Evolutionary conservation across 73 alveolate species (phyloP).

Genomic region (Blepharisma japonicum): DNA sequence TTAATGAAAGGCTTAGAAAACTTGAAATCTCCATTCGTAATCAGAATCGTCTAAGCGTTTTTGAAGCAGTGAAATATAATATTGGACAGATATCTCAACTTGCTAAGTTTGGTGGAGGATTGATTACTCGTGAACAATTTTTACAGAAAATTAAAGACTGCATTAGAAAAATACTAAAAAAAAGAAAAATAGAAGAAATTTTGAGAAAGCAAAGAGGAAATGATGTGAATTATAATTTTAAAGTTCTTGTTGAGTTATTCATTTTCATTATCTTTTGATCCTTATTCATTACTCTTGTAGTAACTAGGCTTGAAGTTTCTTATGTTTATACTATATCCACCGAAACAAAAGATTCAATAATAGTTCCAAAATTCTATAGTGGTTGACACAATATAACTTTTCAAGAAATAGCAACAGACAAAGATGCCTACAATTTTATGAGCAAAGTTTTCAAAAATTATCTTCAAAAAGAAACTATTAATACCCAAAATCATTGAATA

Average conservation of each 20-base stretch:
- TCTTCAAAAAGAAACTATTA: not conserved
- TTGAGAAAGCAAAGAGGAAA: constrained; percentile 26
- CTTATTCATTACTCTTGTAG: not conserved
- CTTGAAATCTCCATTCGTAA: not conserved
- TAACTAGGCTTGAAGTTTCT: not conserved
- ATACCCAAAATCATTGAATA: not conserved
- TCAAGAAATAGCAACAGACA: not conserved
- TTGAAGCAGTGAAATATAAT: too few species aligned
- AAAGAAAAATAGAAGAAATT: constrained; percentile 29
- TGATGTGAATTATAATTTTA: constrained; percentile 34
- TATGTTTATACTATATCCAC: not conserved
- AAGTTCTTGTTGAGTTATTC: not conserved
- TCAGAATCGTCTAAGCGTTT: not conserved
- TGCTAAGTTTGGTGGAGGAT: not conserved
- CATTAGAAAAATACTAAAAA: constrained; percentile 39
- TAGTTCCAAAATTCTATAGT: not conserved
- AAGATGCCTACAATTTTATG: not conserved
- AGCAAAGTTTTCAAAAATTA: not conserved
- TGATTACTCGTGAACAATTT: constrained; percentile 45
- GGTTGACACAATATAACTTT: not conserved
- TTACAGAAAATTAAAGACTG: constrained; percentile 37
- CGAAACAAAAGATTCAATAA: not conserved
- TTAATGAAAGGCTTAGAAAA: constrained; percentile 3
- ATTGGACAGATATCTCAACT: too few species aligned
- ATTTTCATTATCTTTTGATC: not conserved